These are phyloP conservation scores for Leucoagaricus sp. DNA, from an alignment of 1,284 basidiomycete genomes.

Conservation along the genomic window DNA sequence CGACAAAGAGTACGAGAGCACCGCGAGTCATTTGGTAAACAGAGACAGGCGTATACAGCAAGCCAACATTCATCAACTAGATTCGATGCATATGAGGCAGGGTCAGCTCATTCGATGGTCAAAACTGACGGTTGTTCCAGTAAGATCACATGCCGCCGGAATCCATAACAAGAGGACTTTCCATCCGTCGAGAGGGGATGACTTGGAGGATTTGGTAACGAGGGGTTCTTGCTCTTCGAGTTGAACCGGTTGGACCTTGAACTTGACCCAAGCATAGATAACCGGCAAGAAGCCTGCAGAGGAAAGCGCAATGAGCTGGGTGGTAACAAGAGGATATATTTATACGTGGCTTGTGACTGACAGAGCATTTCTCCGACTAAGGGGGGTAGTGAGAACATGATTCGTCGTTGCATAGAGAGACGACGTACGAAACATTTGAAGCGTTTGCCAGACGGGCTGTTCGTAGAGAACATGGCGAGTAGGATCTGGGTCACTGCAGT, in stretches of 20 bases:
- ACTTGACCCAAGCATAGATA: conserved; percentile 63
- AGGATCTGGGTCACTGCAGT: conserved; percentile 67
- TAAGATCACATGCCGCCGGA: conserved; percentile 87
- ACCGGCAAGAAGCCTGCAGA: conserved; percentile 79
- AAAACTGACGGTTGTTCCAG: conserved; percentile 77
- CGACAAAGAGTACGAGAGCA: conserved; percentile 96
- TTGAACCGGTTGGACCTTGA: conserved; percentile 48
- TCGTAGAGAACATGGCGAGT: conserved; percentile 73
- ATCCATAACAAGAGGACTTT: conserved; percentile 80
- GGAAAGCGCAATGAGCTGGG: conserved; percentile 22
- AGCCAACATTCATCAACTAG: conserved; percentile 92
- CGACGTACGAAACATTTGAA: conserved; percentile 88
- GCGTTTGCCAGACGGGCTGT: conserved; percentile 92
- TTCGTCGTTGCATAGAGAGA: conserved; percentile 14
- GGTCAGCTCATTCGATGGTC: conserved; percentile 17
- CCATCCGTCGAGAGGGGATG: conserved; percentile 62
- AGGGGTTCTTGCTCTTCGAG: conserved; percentile 47
- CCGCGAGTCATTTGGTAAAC: conserved; percentile 99
- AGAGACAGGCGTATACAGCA: conserved; percentile 94
- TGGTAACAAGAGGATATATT: conserved; percentile 18
- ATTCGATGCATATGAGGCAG: conserved; percentile 12
- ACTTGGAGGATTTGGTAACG: conserved; percentile 43
- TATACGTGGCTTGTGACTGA: conserved; percentile 42
- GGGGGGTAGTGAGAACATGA: conserved; percentile 30
- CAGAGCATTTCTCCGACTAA: conserved; percentile 91